Evolutionary conservation across 2,329 filamentous ascomycete genomes (phyloP).

Genomic region (Westerdykella ornata): DNA sequence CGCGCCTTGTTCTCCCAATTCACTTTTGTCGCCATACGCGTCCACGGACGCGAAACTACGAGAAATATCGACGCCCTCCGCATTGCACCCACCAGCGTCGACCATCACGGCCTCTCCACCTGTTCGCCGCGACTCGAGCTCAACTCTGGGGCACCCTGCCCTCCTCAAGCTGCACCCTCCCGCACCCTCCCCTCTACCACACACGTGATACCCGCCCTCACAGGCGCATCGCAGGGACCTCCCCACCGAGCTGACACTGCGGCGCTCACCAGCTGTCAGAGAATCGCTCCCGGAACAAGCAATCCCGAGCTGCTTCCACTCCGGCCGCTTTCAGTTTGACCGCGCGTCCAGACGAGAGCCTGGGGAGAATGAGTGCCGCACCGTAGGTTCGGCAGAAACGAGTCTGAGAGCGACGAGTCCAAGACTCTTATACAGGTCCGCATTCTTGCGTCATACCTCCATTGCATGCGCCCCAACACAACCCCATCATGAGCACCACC

Average conservation of each 20-base stretch:
- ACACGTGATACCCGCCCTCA: constrained; percentile 1
- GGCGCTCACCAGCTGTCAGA: constrained; percentile 2
- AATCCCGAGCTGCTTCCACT: too few species aligned
- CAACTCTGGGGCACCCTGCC: constrained; percentile 8
- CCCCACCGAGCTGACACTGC: constrained; percentile 14
- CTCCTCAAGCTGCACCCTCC: too few species aligned
- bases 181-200: neutral
- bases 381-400: neutral
- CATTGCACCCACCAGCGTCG: neutral
- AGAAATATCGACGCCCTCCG: too few species aligned
- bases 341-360: neutral
- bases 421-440: neutral
- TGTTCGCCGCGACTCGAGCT: constrained; percentile 6
- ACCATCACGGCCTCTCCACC: too few species aligned
- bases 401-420: neutral
- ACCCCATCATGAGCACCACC: constrained; percentile 44
- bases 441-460: neutral
- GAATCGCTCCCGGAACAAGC: neutral
- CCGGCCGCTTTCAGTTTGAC: too few species aligned
- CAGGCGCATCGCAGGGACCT: constrained; percentile 7
- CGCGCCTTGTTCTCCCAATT: too few species aligned
- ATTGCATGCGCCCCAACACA: neutral
- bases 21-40: too few species aligned
- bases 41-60: too few species aligned
- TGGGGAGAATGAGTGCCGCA: constrained; percentile 22